Evolutionary conservation across 371 early-diverging fungal genomes (phyloP).

Genomic region (Blastocladiella emersonii): DNA sequence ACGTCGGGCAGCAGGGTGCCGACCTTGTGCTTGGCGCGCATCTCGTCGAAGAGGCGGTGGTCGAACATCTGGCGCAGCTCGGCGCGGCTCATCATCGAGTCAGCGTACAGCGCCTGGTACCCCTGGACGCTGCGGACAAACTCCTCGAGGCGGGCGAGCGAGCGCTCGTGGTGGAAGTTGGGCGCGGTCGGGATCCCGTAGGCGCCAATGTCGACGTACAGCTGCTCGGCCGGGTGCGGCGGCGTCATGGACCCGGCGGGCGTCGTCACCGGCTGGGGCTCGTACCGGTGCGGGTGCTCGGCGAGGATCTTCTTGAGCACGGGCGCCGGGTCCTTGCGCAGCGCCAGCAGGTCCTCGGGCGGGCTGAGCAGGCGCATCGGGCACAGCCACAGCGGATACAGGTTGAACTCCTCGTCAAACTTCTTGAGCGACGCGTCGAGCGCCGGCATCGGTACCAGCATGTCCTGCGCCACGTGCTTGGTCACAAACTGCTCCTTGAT

Average conservation of each 20-base stretch:
- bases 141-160: conserved; percentile 11
- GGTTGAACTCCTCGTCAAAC: conserved; percentile 19
- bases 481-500: conserved; percentile 17
- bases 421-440: conserved; percentile 18
- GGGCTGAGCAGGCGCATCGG: conserved; percentile 12
- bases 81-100: conserved; percentile 16
- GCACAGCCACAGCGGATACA: conserved; percentile 30
- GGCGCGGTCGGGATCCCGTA: conserved; percentile 15
- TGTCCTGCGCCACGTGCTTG: conserved; percentile 23
- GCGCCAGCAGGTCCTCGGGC: conserved; percentile 2
- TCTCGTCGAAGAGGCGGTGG: conserved; percentile 17
- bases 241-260: background rate
- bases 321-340: conserved; percentile 6
- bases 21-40: conserved; percentile 11
- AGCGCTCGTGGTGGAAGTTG: conserved; percentile 5
- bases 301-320: background rate
- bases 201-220: conserved; percentile 17
- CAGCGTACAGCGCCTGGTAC: conserved; percentile 23
- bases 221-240: conserved; percentile 3
- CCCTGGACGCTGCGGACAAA: conserved; percentile 12
- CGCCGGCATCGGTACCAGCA: conserved; percentile 21
- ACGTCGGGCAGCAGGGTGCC: conserved; percentile 13
- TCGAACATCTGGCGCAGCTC: conserved; percentile 31
- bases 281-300: background rate
- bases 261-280: background rate